Base-by-base conservation (phyloP, 2,329 filamentous ascomycete species). In the Ophiostoma ulmi region DNA sequence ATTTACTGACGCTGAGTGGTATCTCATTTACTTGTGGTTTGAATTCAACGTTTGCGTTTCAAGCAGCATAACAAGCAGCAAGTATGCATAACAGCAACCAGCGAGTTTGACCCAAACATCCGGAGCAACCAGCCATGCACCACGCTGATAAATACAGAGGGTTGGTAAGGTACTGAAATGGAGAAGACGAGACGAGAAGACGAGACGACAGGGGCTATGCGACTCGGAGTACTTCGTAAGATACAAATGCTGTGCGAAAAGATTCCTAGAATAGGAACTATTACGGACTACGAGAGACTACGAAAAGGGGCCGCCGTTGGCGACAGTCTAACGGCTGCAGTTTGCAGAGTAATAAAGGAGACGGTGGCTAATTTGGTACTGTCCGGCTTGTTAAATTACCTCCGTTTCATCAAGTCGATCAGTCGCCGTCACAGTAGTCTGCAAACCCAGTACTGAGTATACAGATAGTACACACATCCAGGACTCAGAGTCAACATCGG, bases 261-360 rank as follows among this genome's bases (percentile, higher is more conserved):
- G 35, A 63, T 5, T 20, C 17, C 44, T 17, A 39, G 17, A 48
- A 17, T 48, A 48, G 13, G 41, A 17, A 13, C 38, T 39, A 39
- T 39, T 39, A 39, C 38, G 38, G 10, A 39, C 38, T 44, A 44
- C 41, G 7, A 48, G 44, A 48, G 44, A 48, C 44, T 48, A 48
- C 20, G 22, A 58, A 65, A 65, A 65, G 63, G 63, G 63, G 63
- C 63, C 61, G 61, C 61, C 36, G 63, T 65, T 41, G 63, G 35
- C 63, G 20, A 22, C 63, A 39, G 63, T 39, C 63, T 58, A 58
- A 58, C 52, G 52, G 52, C 26, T 31, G 38, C 38, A 39, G 22
- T 61, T 13, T n/a, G 35, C 31, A 35, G 61, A 36, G 61, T 10
- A 36, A 26, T 58, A 58, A 17, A 58, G n/a, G 52, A 26, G 52